Conservation (phyloP, 2,329 filamentous ascomycete species). For the Scleromitrula shiraiana region DNA sequence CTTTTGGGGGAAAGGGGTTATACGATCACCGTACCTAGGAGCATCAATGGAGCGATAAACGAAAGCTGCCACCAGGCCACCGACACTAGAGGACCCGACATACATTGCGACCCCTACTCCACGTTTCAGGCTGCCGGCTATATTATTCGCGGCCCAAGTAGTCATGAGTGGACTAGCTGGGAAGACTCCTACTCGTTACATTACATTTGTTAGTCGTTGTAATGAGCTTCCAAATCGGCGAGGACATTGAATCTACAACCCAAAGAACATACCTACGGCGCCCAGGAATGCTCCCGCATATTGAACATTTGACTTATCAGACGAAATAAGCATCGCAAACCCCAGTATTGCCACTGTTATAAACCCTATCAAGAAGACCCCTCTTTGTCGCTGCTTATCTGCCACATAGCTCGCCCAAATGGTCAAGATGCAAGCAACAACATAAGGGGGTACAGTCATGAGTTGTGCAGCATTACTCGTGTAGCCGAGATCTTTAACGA, state of each 20-base stretch:
- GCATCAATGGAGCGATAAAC: slow-evolving; percentile 38
- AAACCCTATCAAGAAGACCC: slow-evolving; percentile 60
- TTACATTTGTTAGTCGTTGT: no score
- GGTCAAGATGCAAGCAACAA: slow-evolving; percentile 58
- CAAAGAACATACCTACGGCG: slow-evolving; percentile 44
- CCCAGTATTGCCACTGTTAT: slow-evolving; percentile 62
- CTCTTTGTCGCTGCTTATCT: slow-evolving; percentile 63
- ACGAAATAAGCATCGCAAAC: slow-evolving; percentile 69
- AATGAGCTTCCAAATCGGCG: no score
- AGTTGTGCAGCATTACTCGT: slow-evolving; percentile 41
- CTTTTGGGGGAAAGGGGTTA: no score
- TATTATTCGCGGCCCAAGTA: slow-evolving; percentile 79
- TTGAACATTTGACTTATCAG: slow-evolving; percentile 54
- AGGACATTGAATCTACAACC: no score
- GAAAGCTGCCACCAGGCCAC: slow-evolving; percentile 52
- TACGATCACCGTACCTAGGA: slow-evolving; percentile 23
- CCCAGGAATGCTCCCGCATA: slow-evolving; percentile 80
- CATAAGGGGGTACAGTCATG: slow-evolving; percentile 45
- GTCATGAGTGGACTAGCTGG: slow-evolving; percentile 78
- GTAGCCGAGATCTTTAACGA: slow-evolving; percentile 45
- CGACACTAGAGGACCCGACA: slow-evolving; percentile 86
- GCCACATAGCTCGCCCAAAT: slow-evolving; percentile 63
- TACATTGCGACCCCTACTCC: slow-evolving; percentile 80
- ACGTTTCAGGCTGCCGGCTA: slow-evolving; percentile 85
- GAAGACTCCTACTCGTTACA: slow-evolving; percentile 80